Base-by-base conservation (phyloP, 75 land plant species). In the Pseudotsuga menziesii region DNA sequence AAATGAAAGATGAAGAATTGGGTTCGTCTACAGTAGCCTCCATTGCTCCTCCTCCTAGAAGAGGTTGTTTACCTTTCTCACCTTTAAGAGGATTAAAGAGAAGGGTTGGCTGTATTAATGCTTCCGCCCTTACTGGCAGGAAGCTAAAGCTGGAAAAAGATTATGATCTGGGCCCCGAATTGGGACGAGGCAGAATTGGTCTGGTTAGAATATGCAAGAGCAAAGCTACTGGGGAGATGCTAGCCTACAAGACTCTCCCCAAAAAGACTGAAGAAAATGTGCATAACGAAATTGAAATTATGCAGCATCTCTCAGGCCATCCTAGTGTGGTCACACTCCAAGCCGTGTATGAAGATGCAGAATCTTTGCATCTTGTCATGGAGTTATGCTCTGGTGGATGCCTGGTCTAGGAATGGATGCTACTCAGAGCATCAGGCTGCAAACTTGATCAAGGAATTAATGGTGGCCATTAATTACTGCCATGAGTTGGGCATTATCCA, bases 291-390 rank as follows among this genome's bases (percentile, higher is more conserved):
- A 91, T 95, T 58, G 94, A 95, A 81, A 93, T 95, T 66, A 95
- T 95, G 98, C 96, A 93, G 80, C 97, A 93, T 72, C 82, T 95
- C 5, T 88, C 93, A 27, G 97, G 97, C 12, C 94, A 95, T 80
- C 86, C 86, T 2, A 93, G 90, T 60, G 79, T 95, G 77, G 98
- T 95, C 25, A 88, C 87, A 9, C 82, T 95, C 73, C 81, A 82
- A 58, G 94, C 91, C 8, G 92, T 95, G 22, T 89, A 85, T 78
- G 97, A 95, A 84, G 97, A 91, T 64, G 17, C 75, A 0, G 87
- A 89, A 1, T 89, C 81, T 70, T 85, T 95, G 60, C 92, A 91
- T 81, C 85, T 95, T 57, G 91, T 95, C 54, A 95, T 95, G 97
- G 98, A 95, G 67, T 77, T 94, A 36, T 95, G 98, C 78, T 69